phyloP scores from a whole-genome alignment of 176 grass and related monocot species.

The Cenchrus americanus region DNA sequence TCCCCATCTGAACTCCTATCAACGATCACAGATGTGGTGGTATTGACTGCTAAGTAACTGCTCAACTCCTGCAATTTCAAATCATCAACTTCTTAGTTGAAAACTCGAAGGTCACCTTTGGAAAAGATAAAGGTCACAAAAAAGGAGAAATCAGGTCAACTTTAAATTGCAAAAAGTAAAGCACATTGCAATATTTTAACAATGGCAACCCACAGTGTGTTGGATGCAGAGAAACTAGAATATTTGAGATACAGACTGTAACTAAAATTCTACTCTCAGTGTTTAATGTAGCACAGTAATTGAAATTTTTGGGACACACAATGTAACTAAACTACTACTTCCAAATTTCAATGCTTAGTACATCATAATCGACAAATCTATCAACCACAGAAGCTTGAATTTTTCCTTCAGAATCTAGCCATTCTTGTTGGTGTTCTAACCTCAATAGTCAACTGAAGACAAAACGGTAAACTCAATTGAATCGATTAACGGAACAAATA shows the following conservation, averaged over 20 bases:
- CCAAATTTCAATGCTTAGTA: not conserved
- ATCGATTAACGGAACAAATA: slow-evolving; percentile 1
- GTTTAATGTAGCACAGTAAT: not conserved
- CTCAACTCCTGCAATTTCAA: slow-evolving; percentile 82
- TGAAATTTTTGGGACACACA: not conserved
- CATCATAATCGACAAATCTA: not conserved
- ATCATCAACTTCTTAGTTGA: slow-evolving; percentile 33
- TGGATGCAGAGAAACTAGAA: slow-evolving; percentile 10
- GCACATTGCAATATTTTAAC: not conserved
- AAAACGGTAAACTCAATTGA: not conserved
- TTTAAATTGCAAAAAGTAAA: slow-evolving; percentile 16
- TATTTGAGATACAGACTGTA: not conserved
- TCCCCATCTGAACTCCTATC: slow-evolving; percentile 94
- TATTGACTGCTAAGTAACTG: slow-evolving; percentile 84
- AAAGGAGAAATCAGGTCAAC: slow-evolving; percentile 27
- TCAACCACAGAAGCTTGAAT: not conserved
- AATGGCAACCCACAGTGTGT: not conserved
- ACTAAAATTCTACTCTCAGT: not conserved
- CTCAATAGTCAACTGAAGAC: not conserved
- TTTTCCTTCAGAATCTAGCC: slow-evolving; percentile 9
- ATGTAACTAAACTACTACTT: not conserved
- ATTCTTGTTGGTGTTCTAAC: slow-evolving; percentile 1
- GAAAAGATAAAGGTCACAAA: not conserved
- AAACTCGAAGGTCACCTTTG: slow-evolving; percentile 16
- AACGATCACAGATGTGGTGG: slow-evolving; percentile 88